phyloP scores from a whole-genome alignment of 1,139 yeast genomes.

The Ogataea hybrid region DNA sequence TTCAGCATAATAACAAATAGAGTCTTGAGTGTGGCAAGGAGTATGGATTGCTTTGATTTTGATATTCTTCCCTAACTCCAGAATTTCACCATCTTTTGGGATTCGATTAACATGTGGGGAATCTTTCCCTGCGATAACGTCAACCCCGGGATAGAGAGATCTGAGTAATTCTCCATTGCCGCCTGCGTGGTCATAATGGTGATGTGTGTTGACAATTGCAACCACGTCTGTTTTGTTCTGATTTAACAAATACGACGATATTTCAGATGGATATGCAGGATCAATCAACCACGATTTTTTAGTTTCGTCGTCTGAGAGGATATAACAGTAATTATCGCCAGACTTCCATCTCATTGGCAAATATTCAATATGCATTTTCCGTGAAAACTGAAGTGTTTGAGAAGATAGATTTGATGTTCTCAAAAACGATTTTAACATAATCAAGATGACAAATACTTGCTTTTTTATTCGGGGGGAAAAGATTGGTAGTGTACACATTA shows the following conservation, averaged over 20 bases:
- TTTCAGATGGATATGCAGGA: slow-evolving; percentile 62
- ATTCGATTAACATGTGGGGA: slow-evolving; percentile 67
- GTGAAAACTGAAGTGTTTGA: not conserved
- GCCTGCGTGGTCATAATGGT: slow-evolving; percentile 91
- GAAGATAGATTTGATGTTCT: no score
- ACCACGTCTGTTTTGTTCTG: slow-evolving; percentile 44
- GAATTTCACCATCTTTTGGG: slow-evolving; percentile 63
- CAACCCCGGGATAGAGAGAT: slow-evolving; percentile 47
- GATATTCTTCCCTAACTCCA: slow-evolving; percentile 60
- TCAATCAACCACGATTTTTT: slow-evolving; percentile 82
- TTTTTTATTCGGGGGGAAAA: not conserved
- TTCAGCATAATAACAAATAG: slow-evolving; percentile 77
- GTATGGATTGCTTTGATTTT: slow-evolving; percentile 85
- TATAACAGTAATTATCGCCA: slow-evolving; percentile 88
- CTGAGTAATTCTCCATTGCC: slow-evolving; percentile 59
- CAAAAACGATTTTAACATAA: no score
- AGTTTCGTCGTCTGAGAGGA: slow-evolving; percentile 66
- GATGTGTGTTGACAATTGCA: slow-evolving; percentile 92
- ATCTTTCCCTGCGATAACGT: slow-evolving; percentile 84
- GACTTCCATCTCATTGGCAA: slow-evolving; percentile 82
- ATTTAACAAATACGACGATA: slow-evolving; percentile 36
- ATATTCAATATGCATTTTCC: slow-evolving; percentile 1
- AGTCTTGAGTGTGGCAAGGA: slow-evolving; percentile 97
- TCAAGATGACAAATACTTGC: not conserved
- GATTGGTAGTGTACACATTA: not conserved